Conservation (phyloP, 139 green algal species). For the Zygnema cylindricum region DNA sequence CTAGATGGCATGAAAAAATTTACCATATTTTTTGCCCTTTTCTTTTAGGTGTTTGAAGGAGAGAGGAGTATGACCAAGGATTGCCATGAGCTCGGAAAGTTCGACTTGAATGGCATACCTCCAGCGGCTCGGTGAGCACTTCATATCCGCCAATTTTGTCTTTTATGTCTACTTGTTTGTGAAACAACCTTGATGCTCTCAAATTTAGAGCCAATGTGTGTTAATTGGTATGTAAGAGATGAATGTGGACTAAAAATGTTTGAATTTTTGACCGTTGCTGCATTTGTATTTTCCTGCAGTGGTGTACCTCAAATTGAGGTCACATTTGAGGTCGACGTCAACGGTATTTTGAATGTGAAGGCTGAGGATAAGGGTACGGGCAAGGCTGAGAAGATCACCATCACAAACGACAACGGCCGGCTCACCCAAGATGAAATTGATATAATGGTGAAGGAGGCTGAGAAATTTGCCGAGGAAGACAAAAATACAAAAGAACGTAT, state of each 20-base stretch:
- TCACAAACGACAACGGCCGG: slow-evolving; percentile 75
- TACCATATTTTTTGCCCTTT: neutral
- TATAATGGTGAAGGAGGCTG: slow-evolving; percentile 71
- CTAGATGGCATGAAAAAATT: too few species aligned
- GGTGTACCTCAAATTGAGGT: slow-evolving; percentile 73
- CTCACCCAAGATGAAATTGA: slow-evolving; percentile 73
- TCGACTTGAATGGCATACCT: slow-evolving; percentile 71
- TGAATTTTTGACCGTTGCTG: neutral
- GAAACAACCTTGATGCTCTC: too few species aligned
- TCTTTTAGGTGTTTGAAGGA: slow-evolving; percentile 69
- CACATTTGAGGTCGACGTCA: slow-evolving; percentile 73
- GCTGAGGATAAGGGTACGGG: slow-evolving; percentile 76
- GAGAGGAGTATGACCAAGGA: slow-evolving; percentile 72
- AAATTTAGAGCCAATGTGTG: neutral
- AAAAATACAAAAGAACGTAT: slow-evolving; percentile 68
- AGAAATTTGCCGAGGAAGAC: slow-evolving; percentile 74
- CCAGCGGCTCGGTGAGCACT: slow-evolving; percentile 59
- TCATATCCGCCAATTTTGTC: neutral
- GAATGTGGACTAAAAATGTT: neutral
- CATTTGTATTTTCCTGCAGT: slow-evolving; percentile 23
- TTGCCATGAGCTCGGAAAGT: slow-evolving; percentile 71
- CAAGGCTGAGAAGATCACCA: slow-evolving; percentile 85
- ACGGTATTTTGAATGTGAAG: slow-evolving; percentile 73
- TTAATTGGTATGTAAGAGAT: neutral
- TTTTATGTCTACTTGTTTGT: neutral